Conservation (phyloP, 139 green algal species). For the Chlamydomonas sphaeroides region DNA sequence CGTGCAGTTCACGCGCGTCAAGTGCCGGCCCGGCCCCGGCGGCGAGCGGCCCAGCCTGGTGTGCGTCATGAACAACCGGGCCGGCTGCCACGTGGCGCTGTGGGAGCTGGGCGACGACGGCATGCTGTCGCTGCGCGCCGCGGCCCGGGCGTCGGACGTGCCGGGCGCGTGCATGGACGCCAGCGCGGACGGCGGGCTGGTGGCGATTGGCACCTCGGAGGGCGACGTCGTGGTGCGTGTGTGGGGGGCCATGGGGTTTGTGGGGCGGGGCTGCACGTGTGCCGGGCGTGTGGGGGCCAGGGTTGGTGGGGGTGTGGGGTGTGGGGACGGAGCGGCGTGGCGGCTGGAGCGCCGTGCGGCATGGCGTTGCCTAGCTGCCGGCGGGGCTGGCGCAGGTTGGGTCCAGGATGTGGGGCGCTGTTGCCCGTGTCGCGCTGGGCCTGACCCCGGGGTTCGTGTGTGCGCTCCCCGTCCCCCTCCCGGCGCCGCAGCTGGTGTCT, state of each 20-base stretch:
- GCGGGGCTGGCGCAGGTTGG: too few relatives aligned
- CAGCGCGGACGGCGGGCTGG: slow-evolving; percentile 31
- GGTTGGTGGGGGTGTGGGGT: too few relatives aligned
- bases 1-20: slow-evolving; percentile 19
- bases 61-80: slow-evolving; percentile 30
- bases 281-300: too few relatives aligned
- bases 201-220: slow-evolving; percentile 45
- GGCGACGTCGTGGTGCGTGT: slow-evolving; percentile 40
- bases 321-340: too few relatives aligned
- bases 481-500: slow-evolving; percentile 32
- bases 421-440: too few relatives aligned
- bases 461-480: too few relatives aligned
- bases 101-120: slow-evolving; percentile 34
- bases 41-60: slow-evolving; percentile 9
- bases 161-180: slow-evolving; percentile 47
- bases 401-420: too few relatives aligned
- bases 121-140: slow-evolving; percentile 26
- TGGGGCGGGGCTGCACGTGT: too few relatives aligned
- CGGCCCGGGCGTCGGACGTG: slow-evolving; percentile 17
- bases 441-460: too few relatives aligned
- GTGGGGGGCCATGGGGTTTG: too few relatives aligned
- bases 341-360: too few relatives aligned
- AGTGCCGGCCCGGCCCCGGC: background rate
- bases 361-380: too few relatives aligned
- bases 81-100: slow-evolving; percentile 16